Evolutionary conservation across 306 rosid species (phyloP).

Genomic region (Datisca glomerata): DNA sequence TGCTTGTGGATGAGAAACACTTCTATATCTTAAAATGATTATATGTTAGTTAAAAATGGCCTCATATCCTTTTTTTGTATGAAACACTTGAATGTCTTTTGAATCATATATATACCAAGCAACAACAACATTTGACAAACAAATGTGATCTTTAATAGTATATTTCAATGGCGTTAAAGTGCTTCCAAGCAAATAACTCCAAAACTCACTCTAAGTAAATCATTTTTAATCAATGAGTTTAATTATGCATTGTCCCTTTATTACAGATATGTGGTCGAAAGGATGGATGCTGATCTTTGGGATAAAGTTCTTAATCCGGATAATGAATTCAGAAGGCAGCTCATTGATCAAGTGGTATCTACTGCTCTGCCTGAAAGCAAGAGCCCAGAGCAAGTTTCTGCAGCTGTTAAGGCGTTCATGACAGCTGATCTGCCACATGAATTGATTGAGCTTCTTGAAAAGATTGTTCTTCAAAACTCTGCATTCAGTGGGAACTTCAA

Average conservation of each 20-base stretch:
- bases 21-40: conserved; percentile 5
- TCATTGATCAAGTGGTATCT: conserved; percentile 95
- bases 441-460: conserved; percentile 96
- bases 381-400: conserved; percentile 99
- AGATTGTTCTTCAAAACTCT: conserved; percentile 98
- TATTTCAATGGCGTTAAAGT: too few species aligned
- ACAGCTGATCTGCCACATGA: conserved; percentile 99
- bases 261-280: conserved; percentile 92
- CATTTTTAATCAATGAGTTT: conserved; percentile 9
- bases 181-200: too few species aligned
- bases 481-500: conserved; percentile 99
- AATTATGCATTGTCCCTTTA: conserved; percentile 8
- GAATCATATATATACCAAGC: too few species aligned
- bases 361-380: conserved; percentile 99
- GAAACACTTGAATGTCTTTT: too few species aligned
- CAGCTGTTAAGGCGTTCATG: conserved; percentile 99
- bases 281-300: conserved; percentile 98
- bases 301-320: conserved; percentile 84
- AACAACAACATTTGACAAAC: too few species aligned
- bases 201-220: too few species aligned
- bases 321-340: conserved; percentile 83
- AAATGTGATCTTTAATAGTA: too few species aligned
- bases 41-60: not conserved
- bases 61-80: too few species aligned
- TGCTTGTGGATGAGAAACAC: too few species aligned